Evolutionary conservation across 2,329 filamentous ascomycete genomes (phyloP).

Genomic region (Pseudogymnoascus sp.): DNA sequence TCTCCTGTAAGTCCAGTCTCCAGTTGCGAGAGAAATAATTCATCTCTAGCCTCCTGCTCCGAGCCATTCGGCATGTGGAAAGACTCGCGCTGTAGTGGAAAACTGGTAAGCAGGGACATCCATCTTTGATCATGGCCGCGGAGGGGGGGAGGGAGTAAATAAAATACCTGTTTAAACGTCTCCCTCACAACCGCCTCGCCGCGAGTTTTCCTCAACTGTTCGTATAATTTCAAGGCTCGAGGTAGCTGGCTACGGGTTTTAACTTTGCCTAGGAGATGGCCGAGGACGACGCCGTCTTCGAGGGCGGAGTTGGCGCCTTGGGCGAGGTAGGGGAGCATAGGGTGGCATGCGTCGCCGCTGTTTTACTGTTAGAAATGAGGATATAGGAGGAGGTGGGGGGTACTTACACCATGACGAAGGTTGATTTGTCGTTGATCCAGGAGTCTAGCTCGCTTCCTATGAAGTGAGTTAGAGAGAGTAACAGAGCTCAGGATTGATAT

Average conservation of each 20-base stretch:
- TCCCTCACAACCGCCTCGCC: conserved; percentile 40
- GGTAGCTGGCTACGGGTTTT: conserved; percentile 33
- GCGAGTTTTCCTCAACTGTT: conserved; percentile 42
- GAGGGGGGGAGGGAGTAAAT: neutral
- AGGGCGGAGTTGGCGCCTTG: conserved; percentile 51
- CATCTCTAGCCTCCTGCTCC: conserved; percentile 7
- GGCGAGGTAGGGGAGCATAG: conserved; percentile 57
- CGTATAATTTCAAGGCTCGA: conserved; percentile 34
- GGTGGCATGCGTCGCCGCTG: conserved; percentile 55
- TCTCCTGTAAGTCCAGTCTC: neutral
- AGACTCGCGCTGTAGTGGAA: neutral
- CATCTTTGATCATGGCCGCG: neutral
- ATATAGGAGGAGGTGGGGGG: conserved; percentile 49
- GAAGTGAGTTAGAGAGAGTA: neutral
- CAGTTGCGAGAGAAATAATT: conserved; percentile 4
- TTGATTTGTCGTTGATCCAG: conserved; percentile 52
- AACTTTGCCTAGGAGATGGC: conserved; percentile 45
- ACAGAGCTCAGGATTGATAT: neutral
- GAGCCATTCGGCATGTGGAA: conserved; percentile 14
- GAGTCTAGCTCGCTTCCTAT: neutral
- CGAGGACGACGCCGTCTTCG: conserved; percentile 51
- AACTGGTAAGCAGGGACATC: neutral
- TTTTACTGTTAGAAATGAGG: conserved; percentile 43
- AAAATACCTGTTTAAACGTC: neutral
- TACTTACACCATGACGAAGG: conserved; percentile 51